These are phyloP conservation scores for Triglochin maritima DNA, from an alignment of 106 monocot species.

Conservation along the genomic window DNA sequence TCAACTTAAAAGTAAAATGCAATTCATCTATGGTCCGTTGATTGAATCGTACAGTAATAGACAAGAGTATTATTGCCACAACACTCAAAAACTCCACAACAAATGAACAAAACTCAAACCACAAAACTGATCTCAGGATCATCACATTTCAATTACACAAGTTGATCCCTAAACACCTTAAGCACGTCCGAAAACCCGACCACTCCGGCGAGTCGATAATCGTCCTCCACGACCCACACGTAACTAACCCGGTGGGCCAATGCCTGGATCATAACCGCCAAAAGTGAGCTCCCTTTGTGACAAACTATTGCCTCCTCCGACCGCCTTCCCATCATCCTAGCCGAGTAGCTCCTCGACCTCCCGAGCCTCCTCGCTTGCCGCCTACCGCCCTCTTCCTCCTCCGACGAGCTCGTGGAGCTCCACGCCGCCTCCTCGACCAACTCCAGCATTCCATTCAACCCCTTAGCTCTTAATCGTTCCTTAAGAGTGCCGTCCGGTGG, in stretches of 20 bases:
- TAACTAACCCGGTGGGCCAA: constrained; percentile 63
- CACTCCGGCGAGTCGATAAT: constrained; percentile 42
- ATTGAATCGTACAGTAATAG: too few species aligned
- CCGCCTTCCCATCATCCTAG: constrained; percentile 11
- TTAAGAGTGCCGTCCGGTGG: constrained; percentile 31
- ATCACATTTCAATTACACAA: constrained; percentile 3
- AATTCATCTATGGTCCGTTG: too few species aligned
- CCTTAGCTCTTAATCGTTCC: constrained; percentile 28
- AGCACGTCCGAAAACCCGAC: constrained; percentile 49
- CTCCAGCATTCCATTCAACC: constrained; percentile 43
- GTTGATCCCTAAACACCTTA: constrained; percentile 40
- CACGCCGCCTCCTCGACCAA: constrained; percentile 30
- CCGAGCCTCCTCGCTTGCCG: background rate
- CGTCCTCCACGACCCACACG: constrained; percentile 72
- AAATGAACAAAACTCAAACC: too few species aligned
- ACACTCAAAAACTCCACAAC: too few species aligned
- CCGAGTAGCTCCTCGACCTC: constrained; percentile 13
- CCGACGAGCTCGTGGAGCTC: constrained; percentile 4
- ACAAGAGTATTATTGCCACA: too few species aligned
- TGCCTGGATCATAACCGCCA: constrained; percentile 85
- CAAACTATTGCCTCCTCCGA: constrained; percentile 41
- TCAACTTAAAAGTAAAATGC: too few species aligned
- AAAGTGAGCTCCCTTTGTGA: constrained; percentile 47
- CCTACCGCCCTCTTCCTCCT: background rate
- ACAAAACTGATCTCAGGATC: background rate